Percentiles rank a stretch among this genome's conserved stretches.
Evolutionary conservation across 352 stramenopile genomes (phyloP).

Genomic region (Sclerospora graminicola): DNA sequence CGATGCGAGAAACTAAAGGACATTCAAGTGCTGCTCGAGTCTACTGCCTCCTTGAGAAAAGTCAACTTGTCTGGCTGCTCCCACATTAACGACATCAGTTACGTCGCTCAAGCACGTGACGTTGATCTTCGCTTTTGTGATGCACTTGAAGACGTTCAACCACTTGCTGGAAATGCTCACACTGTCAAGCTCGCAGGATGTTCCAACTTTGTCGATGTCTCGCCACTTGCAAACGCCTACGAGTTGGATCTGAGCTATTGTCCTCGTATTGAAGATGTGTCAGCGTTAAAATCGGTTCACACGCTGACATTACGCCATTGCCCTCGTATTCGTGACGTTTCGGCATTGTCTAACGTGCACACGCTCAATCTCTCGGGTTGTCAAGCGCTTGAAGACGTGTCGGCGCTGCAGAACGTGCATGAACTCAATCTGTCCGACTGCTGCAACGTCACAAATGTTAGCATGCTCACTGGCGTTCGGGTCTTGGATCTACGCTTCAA

Average conservation of each 20-base stretch:
- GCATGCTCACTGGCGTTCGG: too few relatives aligned
- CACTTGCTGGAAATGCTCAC: slow-evolving; percentile 13
- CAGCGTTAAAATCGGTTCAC: slow-evolving; percentile 31
- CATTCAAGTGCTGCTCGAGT: too few relatives aligned
- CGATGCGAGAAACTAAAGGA: too few relatives aligned
- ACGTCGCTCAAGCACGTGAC: too few relatives aligned
- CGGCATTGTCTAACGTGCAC: slow-evolving; percentile 29
- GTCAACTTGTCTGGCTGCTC: too few relatives aligned
- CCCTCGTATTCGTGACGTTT: slow-evolving; percentile 34
- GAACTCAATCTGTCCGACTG: slow-evolving; percentile 60
- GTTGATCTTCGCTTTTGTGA: too few relatives aligned
- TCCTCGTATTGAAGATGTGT: slow-evolving; percentile 38
- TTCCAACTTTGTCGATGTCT: slow-evolving; percentile 36
- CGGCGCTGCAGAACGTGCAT: slow-evolving; percentile 27
- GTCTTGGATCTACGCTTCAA: slow-evolving; percentile 69
- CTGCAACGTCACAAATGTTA: slow-evolving; percentile 30
- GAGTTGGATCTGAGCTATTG: slow-evolving; percentile 63
- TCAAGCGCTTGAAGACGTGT: slow-evolving; percentile 34
- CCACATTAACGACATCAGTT: too few relatives aligned
- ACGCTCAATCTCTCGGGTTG: slow-evolving; percentile 55
- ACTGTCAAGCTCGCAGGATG: slow-evolving; percentile 54
- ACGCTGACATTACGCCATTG: slow-evolving; percentile 56
- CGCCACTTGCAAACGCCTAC: slow-evolving; percentile 27
- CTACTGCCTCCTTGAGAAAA: too few relatives aligned
- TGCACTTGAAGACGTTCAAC: too few relatives aligned